Evolutionary conservation across 129 eudicot genomes (phyloP), one percentile per base, ranked within the genome.

Genomic region (Chrysanthemum lavandulifolium): DNA sequence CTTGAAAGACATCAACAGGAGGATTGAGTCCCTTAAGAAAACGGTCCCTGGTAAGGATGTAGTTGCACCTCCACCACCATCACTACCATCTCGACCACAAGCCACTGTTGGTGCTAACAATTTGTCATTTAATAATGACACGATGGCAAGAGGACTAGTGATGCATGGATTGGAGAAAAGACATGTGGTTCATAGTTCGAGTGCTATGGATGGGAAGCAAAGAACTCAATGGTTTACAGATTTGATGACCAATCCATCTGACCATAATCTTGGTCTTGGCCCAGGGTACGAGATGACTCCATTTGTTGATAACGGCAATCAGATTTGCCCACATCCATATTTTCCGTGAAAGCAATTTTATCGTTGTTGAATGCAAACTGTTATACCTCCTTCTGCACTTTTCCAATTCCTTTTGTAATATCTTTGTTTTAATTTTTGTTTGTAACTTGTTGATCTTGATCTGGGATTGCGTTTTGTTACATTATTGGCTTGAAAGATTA

Each of bases 21-120:
- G 79, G 65, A 74, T 84, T 9, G 83, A 80, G 71, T 25, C 73
- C 3, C 58, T 80, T 40, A 84, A 84, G 78, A 73, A 73, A 54
- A 59, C 19, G 14, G 27, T 21, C 47, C 51, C 69, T 23, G 63
- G 59, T 14, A 53, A 75, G 53, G 51, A 60, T 51, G 72, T 48
- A 29, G 45, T 61, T 19, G 49, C 54, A 11, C 59, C 70, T 33
- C 50, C 76, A 65, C 45, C 73, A 11, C 53, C 27, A 7, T 21
- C 65, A 47, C 48, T 25, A 14, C 52, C 74, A 6, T 55, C 72
- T 56, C 53, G 62, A 18, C 16, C 76, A 23, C 74, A 40, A 36
- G 21, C 52, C 33, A 25, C 3, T 33, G 33, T n/a, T 29, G 57
- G 76, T 45, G 68, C 56, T 59, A 58, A 36, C 63, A 55, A 60